Evolutionary conservation across 2,329 filamentous ascomycete genomes (phyloP).

Genomic region (Leptoxyphium fumago): DNA sequence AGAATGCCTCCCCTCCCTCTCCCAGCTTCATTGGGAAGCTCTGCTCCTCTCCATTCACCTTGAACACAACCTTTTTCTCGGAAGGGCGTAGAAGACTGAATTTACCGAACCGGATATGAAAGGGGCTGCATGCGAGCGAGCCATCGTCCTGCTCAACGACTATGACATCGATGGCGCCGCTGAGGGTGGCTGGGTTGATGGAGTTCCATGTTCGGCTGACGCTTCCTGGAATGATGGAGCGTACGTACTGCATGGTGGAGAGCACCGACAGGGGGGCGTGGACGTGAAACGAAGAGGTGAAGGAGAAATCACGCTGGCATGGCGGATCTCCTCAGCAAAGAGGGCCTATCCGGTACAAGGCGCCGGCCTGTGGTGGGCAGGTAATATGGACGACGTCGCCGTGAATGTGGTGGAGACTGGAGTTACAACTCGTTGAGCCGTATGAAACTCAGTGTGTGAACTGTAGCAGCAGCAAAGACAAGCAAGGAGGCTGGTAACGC

Average conservation of each 20-base stretch:
- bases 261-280: constrained; percentile 5
- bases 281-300: no score
- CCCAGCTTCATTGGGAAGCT: constrained; percentile 97
- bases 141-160: constrained; percentile 94
- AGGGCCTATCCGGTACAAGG: no score
- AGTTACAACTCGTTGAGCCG: no score
- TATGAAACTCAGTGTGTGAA: no score
- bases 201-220: constrained; percentile 99
- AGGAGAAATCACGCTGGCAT: neutral
- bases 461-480: no score
- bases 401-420: no score
- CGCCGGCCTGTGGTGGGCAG: no score
- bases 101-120: constrained; percentile 97
- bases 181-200: constrained; percentile 93
- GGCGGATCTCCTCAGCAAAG: neutral
- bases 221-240: constrained; percentile 72
- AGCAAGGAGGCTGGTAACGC: no score
- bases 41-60: constrained; percentile 82
- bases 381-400: no score
- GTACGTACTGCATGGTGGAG: constrained; percentile 80
- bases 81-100: constrained; percentile 88
- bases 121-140: constrained; percentile 77
- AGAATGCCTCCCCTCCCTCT: constrained; percentile 95
- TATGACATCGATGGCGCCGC: constrained; percentile 96
- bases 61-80: constrained; percentile 98